Conservation (phyloP, 2,329 filamentous ascomycete species). For the Ophiostoma novo-ulmi region DNA sequence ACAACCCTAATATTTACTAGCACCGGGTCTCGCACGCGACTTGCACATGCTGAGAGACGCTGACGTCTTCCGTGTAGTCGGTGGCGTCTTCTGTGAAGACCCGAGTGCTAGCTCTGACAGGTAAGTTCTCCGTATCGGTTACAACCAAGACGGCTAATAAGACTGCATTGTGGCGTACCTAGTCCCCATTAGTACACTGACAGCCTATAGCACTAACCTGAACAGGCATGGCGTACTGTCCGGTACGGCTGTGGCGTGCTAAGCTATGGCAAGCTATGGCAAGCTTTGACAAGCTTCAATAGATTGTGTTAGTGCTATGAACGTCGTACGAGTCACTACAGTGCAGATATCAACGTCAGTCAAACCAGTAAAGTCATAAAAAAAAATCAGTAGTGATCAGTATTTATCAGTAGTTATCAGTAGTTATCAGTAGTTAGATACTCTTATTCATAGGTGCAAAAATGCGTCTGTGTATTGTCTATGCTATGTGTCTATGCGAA, state of each 20-base stretch:
- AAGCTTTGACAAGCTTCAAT: slow-evolving; percentile 6
- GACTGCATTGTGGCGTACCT: not conserved
- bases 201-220: not conserved
- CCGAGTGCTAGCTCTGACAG: not conserved
- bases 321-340: not conserved
- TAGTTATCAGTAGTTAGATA: too few relatives aligned
- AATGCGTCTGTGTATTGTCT: too few relatives aligned
- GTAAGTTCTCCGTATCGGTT: not conserved
- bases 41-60: not conserved
- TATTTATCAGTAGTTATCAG: too few relatives aligned
- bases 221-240: not conserved
- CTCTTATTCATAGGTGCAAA: too few relatives aligned
- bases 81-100: slow-evolving; percentile 2
- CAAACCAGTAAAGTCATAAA: not conserved
- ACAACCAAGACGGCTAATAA: not conserved
- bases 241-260: not conserved
- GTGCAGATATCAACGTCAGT: not conserved
- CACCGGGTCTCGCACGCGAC: not conserved
- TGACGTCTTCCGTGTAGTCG: not conserved
- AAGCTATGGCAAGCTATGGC: not conserved
- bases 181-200: not conserved
- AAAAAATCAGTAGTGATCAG: too few relatives aligned
- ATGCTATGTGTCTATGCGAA: too few relatives aligned
- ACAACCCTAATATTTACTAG: not conserved
- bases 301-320: not conserved